Evolutionary conservation across 2,329 filamentous ascomycete genomes (phyloP), one percentile per base, ranked within the genome.

Genomic region (Colletotrichum musae): DNA sequence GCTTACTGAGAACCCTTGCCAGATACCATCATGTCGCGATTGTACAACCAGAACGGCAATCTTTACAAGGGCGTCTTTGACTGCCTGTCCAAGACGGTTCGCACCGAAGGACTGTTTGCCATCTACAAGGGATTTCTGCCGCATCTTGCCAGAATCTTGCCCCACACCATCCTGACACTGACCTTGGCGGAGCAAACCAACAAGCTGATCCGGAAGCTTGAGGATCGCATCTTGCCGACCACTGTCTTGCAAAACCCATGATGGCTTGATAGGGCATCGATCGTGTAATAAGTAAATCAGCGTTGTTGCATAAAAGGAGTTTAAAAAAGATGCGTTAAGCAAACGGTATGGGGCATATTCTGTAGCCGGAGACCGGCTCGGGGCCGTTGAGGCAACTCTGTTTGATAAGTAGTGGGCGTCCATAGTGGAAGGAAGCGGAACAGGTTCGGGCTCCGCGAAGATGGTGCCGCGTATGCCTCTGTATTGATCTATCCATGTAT

Each of bases 1-100:
- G 51, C 47, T 45, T 36, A 21, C 16, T 59, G 74, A 70, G 15
- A 60, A 12, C 48, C 13, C 43, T 54, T 64, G 54, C 13, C 70
- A 88, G 96, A 99, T 80, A 99, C 96, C 5, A 93, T 99, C 82
- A 99, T 99, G 96, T 96, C 94, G 71, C 92, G 96, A 72, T 92
- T 99, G 86, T 99, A 99, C 86, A 99, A 99, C 85, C 96, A 99
- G 81, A 97, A 95, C 71, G 96, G 96, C 60, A 97, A 98, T 79
- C 87, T 99, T n/a, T 99, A 99, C 86, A 91, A 88, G 74, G 93
- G 95, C 68, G 94, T 97, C 5, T 93, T 97, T 72, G 96, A 99
- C 82, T 99, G 96, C 79, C 82, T 98, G 70, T 89, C 88, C 79
- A 95, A 97, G 83, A 99, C 96, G 0, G 87, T 99, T 70, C 92